phyloP scores from a whole-genome alignment of 129 eudicot species.

The Lonicera japonica region DNA sequence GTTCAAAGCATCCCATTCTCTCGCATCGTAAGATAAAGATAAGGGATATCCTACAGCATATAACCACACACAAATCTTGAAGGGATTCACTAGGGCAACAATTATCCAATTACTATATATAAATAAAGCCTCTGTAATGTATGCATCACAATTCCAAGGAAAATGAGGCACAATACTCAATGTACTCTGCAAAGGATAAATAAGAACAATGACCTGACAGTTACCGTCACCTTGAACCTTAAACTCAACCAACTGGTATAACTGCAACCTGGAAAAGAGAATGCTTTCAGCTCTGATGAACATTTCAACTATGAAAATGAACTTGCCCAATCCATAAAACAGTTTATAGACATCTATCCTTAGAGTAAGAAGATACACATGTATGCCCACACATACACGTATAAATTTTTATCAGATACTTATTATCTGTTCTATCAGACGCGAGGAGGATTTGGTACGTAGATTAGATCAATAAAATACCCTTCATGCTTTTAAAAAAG shows the following conservation, averaged over 20 bases:
- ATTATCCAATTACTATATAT: background rate
- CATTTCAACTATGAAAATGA: background rate
- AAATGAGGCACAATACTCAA: constrained; percentile 4
- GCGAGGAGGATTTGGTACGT: no score
- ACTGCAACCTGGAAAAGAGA: constrained; percentile 49
- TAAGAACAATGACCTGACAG: constrained; percentile 63
- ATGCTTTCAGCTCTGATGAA: constrained; percentile 3
- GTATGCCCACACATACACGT: background rate
- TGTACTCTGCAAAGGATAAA: constrained; percentile 1
- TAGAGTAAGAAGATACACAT: background rate
- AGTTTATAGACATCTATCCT: background rate
- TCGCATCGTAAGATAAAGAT: background rate
- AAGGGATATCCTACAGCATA: background rate
- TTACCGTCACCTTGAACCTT: constrained; percentile 92
- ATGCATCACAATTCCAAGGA: background rate
- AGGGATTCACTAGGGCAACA: background rate
- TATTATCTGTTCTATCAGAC: no score
- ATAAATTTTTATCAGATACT: no score
- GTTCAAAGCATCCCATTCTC: background rate
- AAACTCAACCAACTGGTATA: constrained; percentile 73
- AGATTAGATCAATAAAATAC: no score
- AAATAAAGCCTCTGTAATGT: background rate
- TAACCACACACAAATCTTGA: background rate
- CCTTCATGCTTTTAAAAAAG: no score
- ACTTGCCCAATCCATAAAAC: background rate